Conservation (phyloP, 129 eudicot genomes). For the Erigeron canadensis region DNA sequence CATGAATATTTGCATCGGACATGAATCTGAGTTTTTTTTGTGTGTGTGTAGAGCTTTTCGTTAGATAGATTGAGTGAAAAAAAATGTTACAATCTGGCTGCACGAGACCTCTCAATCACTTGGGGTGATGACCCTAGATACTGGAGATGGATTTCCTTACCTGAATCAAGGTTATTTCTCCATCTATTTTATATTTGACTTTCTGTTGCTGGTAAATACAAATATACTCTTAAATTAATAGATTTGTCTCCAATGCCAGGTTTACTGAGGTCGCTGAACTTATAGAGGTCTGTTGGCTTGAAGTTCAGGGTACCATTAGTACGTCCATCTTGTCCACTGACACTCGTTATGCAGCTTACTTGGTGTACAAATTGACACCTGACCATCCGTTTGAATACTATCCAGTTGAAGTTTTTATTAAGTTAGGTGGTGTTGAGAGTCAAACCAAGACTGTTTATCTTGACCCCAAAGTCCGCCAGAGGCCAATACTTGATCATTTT, state of each 20-base stretch:
- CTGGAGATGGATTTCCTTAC: slow-evolving; percentile 56
- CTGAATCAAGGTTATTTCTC: slow-evolving; percentile 61
- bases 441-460: slow-evolving; percentile 32
- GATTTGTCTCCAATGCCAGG: slow-evolving; percentile 28
- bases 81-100: slow-evolving; percentile 67
- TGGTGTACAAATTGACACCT: slow-evolving; percentile 50
- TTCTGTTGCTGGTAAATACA: neutral
- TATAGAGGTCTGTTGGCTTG: slow-evolving; percentile 74
- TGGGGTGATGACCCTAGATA: slow-evolving; percentile 74
- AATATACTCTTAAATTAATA: neutral
- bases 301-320: slow-evolving; percentile 50
- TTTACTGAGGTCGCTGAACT: slow-evolving; percentile 75
- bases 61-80: slow-evolving; percentile 66
- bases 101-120: slow-evolving; percentile 55
- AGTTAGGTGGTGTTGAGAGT: slow-evolving; percentile 37
- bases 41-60: slow-evolving; percentile 43
- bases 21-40: too few relatives aligned
- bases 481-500: slow-evolving; percentile 14
- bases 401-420: slow-evolving; percentile 47
- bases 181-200: neutral
- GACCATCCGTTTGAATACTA: slow-evolving; percentile 31
- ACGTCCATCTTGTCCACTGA: slow-evolving; percentile 46
- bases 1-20: too few relatives aligned
- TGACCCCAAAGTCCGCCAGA: slow-evolving; percentile 31
- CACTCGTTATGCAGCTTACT: slow-evolving; percentile 60